Base-by-base conservation (phyloP, 1,139 yeast species). In the Blastobotrys illinoisensis region DNA sequence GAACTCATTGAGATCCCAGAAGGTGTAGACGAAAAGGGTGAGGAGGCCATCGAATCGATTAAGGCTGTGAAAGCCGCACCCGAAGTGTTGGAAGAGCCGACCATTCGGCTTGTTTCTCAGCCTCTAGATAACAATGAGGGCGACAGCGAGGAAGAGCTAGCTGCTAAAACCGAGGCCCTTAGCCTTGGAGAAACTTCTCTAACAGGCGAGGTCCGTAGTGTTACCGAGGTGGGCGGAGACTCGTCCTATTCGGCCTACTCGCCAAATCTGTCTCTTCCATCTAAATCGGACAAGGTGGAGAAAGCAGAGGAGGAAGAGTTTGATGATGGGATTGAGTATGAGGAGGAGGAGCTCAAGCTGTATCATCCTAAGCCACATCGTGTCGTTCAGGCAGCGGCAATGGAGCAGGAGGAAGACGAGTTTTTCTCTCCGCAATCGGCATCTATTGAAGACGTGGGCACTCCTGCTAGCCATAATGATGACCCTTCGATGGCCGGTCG, bases 281-380 rank as follows among this genome's bases (percentile, higher is more conserved):
- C 32, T 11, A 26, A 21, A 16, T 14, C n/a, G 19, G 48, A 46
- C 3, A 26, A 21, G 20, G 21, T 6, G 19, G 47, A 45, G 6
- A 24, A 44, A 18, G 50, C 7, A 24, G 49, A 28, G 9, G 53
- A 45, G 16, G 53, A 43, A 32, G 46, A 47, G 24, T 44, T 53
- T 18, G 51, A 47, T 5, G 51, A 47, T 14, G 53, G 36, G 3
- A 44, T 44, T 20, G 52, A 26, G 36, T 43, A 48, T 11, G 50
- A 36, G 3, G 50, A 48, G 20, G 54, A 49, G n/a, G 47, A 52
- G 26, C 55, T 59, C 11, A 57, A 49, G 36, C 54, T 63, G 13
- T 61, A 60, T 49, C 66, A 63, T 47, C 66, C 66, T 5, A 61
- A 56, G 48, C 66, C 66, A 1, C 64, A 60, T 49, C 53, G 66